Conservation (phyloP, 2,329 filamentous ascomycete species). For the Pleomassaria siparia region DNA sequence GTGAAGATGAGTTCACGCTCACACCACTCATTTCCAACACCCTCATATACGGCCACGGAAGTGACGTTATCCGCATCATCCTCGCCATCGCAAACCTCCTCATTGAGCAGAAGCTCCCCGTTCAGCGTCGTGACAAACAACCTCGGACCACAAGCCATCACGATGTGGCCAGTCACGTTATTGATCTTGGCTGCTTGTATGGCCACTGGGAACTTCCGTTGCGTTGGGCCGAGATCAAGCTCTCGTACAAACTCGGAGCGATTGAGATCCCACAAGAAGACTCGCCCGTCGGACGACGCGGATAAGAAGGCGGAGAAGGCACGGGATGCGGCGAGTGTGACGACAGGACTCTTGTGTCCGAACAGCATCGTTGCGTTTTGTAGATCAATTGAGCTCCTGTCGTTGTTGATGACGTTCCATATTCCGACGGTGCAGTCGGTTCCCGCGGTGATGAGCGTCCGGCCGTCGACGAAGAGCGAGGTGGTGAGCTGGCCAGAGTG, state of each 20-base stretch:
- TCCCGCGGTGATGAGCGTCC: conserved; percentile 87
- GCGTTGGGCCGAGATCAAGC: conserved; percentile 52
- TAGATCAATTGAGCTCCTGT: conserved; percentile 68
- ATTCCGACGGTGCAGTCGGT: conserved; percentile 90
- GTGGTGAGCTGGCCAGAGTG: conserved; percentile 88
- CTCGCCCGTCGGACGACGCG: conserved; percentile 76
- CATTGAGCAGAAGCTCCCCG: conserved; percentile 77
- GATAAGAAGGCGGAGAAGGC: conserved; percentile 88
- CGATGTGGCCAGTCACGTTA: conserved; percentile 85
- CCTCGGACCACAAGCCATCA: conserved; percentile 76
- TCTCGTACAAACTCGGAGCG: conserved; percentile 81
- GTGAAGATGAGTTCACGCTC: conserved; percentile 86
- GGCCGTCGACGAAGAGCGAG: conserved; percentile 82
- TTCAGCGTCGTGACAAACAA: conserved; percentile 85
- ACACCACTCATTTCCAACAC: conserved; percentile 85
- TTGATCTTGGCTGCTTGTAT: conserved; percentile 80
- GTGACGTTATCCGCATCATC: conserved; percentile 71
- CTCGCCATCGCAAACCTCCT: conserved; percentile 69
- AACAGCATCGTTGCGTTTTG: conserved; percentile 79
- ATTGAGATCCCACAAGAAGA: conserved; percentile 94
- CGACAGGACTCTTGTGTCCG: conserved; percentile 84
- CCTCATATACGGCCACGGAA: conserved; percentile 90
- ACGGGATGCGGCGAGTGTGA: conserved; percentile 78
- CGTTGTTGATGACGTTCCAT: conserved; percentile 70
- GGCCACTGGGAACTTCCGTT: conserved; percentile 25